Percentiles rank a stretch among this genome's conserved stretches.
Evolutionary conservation across 2,329 filamentous ascomycete species (phyloP).

Genomic region (Aspergillus flavus): DNA sequence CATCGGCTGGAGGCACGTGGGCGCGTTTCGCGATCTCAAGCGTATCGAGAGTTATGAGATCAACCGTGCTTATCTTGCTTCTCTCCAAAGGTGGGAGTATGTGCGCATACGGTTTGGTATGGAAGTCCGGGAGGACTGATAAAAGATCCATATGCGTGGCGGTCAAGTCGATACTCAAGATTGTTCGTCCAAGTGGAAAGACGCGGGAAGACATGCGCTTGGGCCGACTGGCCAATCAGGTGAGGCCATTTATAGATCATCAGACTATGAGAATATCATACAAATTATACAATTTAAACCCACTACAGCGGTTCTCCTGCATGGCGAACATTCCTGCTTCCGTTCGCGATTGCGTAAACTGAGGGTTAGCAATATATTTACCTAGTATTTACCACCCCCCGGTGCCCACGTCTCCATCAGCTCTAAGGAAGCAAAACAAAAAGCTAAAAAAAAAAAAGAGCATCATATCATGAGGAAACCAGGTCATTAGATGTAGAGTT

Average conservation of each 20-base stretch:
- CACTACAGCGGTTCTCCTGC: not conserved
- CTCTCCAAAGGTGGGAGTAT: conserved; percentile 80
- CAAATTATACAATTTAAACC: not conserved
- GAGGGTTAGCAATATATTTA: not conserved
- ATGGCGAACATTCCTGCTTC: no score
- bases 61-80: conserved; percentile 74
- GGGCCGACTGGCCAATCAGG: not conserved
- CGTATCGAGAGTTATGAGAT: conserved; percentile 82
- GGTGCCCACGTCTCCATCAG: not conserved
- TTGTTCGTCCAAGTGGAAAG: not conserved
- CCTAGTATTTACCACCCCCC: not conserved
- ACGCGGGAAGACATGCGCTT: not conserved
- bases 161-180: not conserved
- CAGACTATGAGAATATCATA: not conserved
- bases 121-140: conserved; percentile 78
- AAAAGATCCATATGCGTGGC: conserved; percentile 66
- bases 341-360: not conserved
- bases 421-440: not conserved
- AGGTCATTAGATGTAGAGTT: no score
- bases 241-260: not conserved
- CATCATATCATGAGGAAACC: no score
- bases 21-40: conserved; percentile 84
- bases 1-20: conserved; percentile 75
- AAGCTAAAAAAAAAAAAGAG: no score
- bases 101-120: conserved; percentile 68